A percentile compares a stretch with the other conserved stretches of the same genome.
phyloP scores from a whole-genome alignment of 2,329 filamentous ascomycete species.

The Phyllosticta citrichinensis region DNA sequence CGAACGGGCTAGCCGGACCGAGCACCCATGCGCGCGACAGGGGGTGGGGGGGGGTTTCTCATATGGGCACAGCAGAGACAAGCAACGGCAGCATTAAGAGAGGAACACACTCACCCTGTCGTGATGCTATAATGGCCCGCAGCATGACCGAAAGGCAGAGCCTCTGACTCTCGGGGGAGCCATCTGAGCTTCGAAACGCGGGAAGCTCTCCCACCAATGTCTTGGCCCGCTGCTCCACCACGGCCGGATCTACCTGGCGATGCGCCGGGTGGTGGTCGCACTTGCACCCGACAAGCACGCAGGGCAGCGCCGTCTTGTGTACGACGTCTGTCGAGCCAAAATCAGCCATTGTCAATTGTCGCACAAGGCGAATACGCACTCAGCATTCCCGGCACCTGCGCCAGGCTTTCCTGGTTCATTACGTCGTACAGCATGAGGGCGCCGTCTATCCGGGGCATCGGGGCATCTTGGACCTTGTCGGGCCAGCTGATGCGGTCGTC shows the following conservation, averaged over 20 bases:
- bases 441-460: constrained; percentile 68
- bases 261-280: constrained; percentile 66
- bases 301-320: constrained; percentile 61
- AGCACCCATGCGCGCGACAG: constrained; percentile 4
- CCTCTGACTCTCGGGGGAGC: constrained; percentile 61
- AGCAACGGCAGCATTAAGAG: neutral
- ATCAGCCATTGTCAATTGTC: neutral
- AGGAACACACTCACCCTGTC: constrained; percentile 50
- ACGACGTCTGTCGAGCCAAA: constrained; percentile 52
- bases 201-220: constrained; percentile 53
- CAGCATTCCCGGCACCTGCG: constrained; percentile 63
- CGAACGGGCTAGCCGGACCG: constrained; percentile 5
- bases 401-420: constrained; percentile 64
- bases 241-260: constrained; percentile 60
- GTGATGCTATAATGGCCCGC: constrained; percentile 56
- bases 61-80: neutral
- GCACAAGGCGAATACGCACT: constrained; percentile 48
- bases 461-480: constrained; percentile 49
- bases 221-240: constrained; percentile 54
- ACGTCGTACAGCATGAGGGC: constrained; percentile 84
- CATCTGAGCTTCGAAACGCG: constrained; percentile 62
- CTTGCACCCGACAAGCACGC: constrained; percentile 78
- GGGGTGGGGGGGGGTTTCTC: too few species aligned
- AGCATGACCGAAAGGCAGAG: constrained; percentile 68
- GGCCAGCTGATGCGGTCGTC: constrained; percentile 48